phyloP scores from a whole-genome alignment of 2,329 filamentous ascomycete species.

The Ceratocystis diversiconidia region DNA sequence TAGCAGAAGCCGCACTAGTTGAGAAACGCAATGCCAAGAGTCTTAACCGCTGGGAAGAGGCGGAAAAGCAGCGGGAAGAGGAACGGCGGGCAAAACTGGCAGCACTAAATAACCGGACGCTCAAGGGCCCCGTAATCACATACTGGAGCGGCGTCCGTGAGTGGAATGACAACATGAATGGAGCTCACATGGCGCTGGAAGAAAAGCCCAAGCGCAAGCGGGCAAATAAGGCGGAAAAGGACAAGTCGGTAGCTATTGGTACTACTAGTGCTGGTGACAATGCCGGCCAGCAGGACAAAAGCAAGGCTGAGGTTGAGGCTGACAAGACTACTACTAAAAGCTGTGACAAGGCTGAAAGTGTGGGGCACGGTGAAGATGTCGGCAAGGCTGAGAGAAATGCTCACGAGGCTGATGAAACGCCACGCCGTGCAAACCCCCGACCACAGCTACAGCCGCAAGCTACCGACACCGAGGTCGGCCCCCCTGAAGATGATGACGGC shows the following conservation, averaged over 20 bases:
- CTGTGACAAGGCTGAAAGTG: not conserved
- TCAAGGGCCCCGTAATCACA: constrained; percentile 78
- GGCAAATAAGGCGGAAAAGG: constrained; percentile 27
- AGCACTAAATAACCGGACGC: constrained; percentile 70
- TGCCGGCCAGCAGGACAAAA: not conserved
- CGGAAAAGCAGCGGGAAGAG: constrained; percentile 76
- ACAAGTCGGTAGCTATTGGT: constrained; percentile 19
- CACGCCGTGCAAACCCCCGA: not conserved
- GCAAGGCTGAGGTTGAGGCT: not conserved
- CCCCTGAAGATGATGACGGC: constrained; percentile 7
- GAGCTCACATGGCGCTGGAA: constrained; percentile 48
- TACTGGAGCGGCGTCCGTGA: constrained; percentile 87
- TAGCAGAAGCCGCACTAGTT: constrained; percentile 67
- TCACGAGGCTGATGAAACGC: not conserved
- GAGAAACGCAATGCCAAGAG: constrained; percentile 83
- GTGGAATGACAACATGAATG: constrained; percentile 61
- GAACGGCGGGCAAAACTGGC: constrained; percentile 71
- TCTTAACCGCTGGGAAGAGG: constrained; percentile 84
- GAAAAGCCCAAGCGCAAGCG: constrained; percentile 45
- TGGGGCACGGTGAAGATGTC: not conserved
- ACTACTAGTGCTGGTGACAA: not conserved
- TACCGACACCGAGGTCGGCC: not conserved
- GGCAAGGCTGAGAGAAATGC: not conserved
- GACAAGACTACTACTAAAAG: not conserved
- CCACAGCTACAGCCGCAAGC: not conserved